Base-by-base conservation (phyloP, 1,284 basidiomycete genomes). In the Ganoderma resinaceum region DNA sequence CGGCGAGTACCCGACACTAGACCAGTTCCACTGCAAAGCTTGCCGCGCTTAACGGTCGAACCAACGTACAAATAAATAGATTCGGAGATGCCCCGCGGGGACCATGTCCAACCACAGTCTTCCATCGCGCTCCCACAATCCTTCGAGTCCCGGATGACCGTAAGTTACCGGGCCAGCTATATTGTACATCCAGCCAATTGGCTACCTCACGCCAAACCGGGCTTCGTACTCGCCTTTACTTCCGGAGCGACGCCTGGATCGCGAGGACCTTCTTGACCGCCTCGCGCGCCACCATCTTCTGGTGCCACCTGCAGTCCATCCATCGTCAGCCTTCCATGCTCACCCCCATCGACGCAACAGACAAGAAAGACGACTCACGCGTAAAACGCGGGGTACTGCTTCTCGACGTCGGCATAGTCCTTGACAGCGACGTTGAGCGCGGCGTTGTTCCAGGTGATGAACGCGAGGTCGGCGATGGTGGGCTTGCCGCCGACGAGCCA, bases 381-480 rank as follows among this genome's bases (percentile, higher is more conserved):
- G 20, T 38, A 69, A 40, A 74, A 67, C 11, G 71, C 55, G 12
- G 71, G 71, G 67, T 65, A 74, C 62, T 73, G 60, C 65, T 71
- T 72, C 67, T 66, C 66, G 53, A 68, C 63, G 46, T 40, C 64
- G 5, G 42, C 64, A 33, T 65, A 23, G 52, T 66, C 70, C 63
- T 69, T 69, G 42, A 72, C 62, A 40, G 66, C 37, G 29, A 38
- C 38, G 40, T 40, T 38, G 60, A 73, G 42, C 33, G 67, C 73
- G 7, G 33, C 59, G 62, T 62, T 57, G 70, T 73, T 72, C 73
- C 73, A 74, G 3, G 72, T 62, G 63, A 73, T 65, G 69, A 74
- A 75, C 9, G 74, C 70, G 14, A 76, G 61, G 66, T 77, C 76
- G 3, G 75, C 75, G 52, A 77, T 67, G 18, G 76, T 76, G 37